Conservation (phyloP, 2,329 filamentous ascomycete species). For the Phaeomoniella chlamydospora region DNA sequence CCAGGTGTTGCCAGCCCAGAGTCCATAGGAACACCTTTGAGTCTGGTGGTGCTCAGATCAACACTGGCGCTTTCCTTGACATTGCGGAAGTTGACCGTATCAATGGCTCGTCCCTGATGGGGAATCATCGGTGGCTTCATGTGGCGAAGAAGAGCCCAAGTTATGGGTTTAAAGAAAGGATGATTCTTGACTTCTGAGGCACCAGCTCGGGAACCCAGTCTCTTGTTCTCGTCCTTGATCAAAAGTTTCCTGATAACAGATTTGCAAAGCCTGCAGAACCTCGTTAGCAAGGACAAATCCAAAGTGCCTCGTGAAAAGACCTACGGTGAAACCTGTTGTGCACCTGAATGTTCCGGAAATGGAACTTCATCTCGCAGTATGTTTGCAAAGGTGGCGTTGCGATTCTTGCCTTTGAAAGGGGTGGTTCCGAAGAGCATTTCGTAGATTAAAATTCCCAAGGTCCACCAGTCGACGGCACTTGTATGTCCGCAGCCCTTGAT, state of each 20-base stretch:
- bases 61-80: constrained; percentile 96
- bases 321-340: constrained; percentile 83
- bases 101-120: constrained; percentile 74
- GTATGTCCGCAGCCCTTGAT: constrained; percentile 98
- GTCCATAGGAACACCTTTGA: constrained; percentile 73
- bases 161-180: constrained; percentile 88
- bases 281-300: constrained; percentile 15
- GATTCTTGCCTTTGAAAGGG: constrained; percentile 98
- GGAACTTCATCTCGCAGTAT: constrained; percentile 91
- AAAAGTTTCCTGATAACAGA: constrained; percentile 89
- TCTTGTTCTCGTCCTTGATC: constrained; percentile 93
- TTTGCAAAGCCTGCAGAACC: constrained; percentile 69
- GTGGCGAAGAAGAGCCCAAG: constrained; percentile 93
- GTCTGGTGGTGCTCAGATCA: constrained; percentile 39
- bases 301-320: constrained; percentile 20
- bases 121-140: constrained; percentile 97
- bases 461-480: constrained; percentile 99
- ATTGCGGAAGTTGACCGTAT: constrained; percentile 94
- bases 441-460: constrained; percentile 88
- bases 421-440: constrained; percentile 99
- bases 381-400: constrained; percentile 95
- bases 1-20: constrained; percentile 75
- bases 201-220: constrained; percentile 82
- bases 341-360: constrained; percentile 77
- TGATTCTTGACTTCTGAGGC: constrained; percentile 95